Conservation (phyloP, 495 filamentous ascomycete species). For the Neurospora tetrasperma region DNA sequence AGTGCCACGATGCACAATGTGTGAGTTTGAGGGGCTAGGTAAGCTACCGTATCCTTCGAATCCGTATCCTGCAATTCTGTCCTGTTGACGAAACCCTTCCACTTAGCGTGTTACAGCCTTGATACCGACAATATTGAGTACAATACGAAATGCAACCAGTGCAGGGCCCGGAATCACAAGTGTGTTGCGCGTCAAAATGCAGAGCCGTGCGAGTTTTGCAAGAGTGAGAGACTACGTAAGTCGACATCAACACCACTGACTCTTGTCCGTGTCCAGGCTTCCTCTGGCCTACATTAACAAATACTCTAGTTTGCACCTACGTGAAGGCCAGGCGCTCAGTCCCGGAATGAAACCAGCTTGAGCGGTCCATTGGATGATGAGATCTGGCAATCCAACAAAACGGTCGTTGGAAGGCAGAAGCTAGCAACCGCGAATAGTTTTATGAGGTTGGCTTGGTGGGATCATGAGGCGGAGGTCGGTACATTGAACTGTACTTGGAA, state of each 20-base stretch:
- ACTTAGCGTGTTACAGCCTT: neutral
- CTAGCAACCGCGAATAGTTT: neutral
- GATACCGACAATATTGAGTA: neutral
- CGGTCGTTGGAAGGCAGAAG: neutral
- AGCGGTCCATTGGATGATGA: neutral
- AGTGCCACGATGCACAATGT: neutral
- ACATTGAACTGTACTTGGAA: neutral
- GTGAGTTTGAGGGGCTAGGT: neutral
- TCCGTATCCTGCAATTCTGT: neutral
- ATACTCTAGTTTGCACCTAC: neutral
- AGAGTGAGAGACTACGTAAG: neutral
- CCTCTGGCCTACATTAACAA: neutral
- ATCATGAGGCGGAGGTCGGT: neutral
- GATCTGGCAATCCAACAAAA: neutral
- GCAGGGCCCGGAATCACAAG: neutral
- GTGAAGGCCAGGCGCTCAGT: neutral
- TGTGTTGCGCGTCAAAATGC: neutral
- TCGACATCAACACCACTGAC: neutral
- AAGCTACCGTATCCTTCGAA: neutral
- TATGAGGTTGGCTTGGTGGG: neutral
- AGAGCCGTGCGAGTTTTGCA: neutral
- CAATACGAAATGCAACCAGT: neutral
- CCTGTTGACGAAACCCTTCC: neutral
- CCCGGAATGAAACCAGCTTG: neutral
- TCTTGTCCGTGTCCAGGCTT: neutral